These are phyloP conservation scores for Aureobasidium sp. DNA, from an alignment of 2,329 filamentous ascomycete species.

Conservation along the genomic window DNA sequence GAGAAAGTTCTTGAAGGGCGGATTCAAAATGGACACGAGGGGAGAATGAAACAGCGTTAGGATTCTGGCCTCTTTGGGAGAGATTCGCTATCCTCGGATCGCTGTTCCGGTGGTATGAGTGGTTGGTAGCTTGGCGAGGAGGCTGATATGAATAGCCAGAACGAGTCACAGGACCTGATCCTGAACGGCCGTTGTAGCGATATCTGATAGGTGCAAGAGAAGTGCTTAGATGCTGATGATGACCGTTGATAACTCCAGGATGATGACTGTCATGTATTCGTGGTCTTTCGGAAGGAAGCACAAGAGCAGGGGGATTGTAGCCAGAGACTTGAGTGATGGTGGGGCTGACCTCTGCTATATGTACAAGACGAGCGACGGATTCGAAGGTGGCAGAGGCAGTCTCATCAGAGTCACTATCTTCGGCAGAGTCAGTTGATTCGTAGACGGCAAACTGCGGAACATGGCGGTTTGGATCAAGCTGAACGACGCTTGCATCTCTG, in stretches of 20 bases:
- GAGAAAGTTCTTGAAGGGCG: not conserved
- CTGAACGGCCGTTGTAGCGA: not conserved
- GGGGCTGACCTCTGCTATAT: constrained; percentile 10
- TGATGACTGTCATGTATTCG: not conserved
- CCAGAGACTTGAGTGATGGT: not conserved
- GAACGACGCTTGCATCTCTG: constrained; percentile 2
- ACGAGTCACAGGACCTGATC: not conserved
- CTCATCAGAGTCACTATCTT: constrained; percentile 1
- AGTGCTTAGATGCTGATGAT: not conserved
- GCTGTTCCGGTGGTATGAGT: not conserved
- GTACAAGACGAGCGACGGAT: not conserved
- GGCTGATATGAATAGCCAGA: not conserved
- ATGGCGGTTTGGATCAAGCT: constrained; percentile 1
- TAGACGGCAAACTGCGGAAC: not conserved
- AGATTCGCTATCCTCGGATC: not conserved
- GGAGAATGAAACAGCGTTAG: not conserved
- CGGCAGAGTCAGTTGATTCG: constrained; percentile 1
- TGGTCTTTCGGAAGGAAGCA: not conserved
- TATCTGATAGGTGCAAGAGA: not conserved
- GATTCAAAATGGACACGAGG: constrained; percentile 18
- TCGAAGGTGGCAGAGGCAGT: not conserved
- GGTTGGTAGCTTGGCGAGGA: not conserved
- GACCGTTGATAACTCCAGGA: not conserved
- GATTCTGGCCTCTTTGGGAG: constrained; percentile 3
- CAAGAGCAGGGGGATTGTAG: not conserved